These are phyloP conservation scores for Hydnomerulius pinastri DNA, from an alignment of 768 basidiomycete genomes.

Conservation along the genomic window DNA sequence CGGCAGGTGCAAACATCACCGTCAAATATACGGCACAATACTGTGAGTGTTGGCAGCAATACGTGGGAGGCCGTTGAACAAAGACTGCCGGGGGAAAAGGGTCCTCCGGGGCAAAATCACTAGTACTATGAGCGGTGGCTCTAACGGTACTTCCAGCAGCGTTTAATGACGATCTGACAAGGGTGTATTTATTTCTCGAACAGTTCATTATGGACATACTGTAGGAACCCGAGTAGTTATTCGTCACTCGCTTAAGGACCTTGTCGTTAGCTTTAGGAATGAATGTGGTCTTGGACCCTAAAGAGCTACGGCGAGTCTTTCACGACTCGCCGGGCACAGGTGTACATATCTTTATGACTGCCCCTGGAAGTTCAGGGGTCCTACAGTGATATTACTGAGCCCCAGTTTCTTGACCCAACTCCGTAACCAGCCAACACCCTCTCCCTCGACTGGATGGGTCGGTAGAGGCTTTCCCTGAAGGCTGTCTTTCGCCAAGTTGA, in stretches of 20 bases:
- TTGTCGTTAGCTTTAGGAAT: not conserved
- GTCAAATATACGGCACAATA: slow-evolving; percentile 57
- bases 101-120: slow-evolving; percentile 6
- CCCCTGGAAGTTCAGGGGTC: slow-evolving; percentile 23
- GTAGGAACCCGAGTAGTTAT: too few species aligned
- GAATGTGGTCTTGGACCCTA: not conserved
- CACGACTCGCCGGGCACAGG: too few species aligned
- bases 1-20: slow-evolving; percentile 41
- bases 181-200: not conserved
- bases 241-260: not conserved
- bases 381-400: slow-evolving; percentile 28
- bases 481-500: slow-evolving; percentile 21
- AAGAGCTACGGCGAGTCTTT: not conserved
- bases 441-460: slow-evolving; percentile 26
- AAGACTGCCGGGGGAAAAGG: too few species aligned
- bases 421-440: slow-evolving; percentile 33
- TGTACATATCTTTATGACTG: not conserved
- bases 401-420: slow-evolving; percentile 31
- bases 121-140: not conserved
- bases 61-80: too few species aligned
- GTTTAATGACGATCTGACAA: not conserved
- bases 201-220: too few species aligned
- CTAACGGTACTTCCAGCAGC: not conserved
- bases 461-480: slow-evolving; percentile 13
- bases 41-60: slow-evolving; percentile 37